Conservation (phyloP, 2,329 filamentous ascomycete species). For the Helminthosporium solani region DNA sequence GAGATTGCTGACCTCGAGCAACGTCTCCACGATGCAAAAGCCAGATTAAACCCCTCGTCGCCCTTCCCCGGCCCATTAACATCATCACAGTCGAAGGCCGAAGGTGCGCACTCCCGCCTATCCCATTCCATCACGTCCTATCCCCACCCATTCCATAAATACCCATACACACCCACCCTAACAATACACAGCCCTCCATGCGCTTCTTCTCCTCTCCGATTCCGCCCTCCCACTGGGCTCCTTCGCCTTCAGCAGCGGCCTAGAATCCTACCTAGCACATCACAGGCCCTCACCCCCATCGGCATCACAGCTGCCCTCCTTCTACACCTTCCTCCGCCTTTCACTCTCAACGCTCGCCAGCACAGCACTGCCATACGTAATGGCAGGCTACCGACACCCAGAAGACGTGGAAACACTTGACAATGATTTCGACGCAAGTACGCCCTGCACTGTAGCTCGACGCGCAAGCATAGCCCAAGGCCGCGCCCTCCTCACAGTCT, state of each 20-base stretch:
- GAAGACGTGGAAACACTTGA: conserved; percentile 59
- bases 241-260: conserved; percentile 82
- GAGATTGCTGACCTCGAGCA: conserved; percentile 62
- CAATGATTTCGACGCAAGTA: conserved; percentile 73
- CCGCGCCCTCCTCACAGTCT: conserved; percentile 70
- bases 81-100: conserved; percentile 7
- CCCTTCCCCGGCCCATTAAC: conserved; percentile 11
- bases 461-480: conserved; percentile 76
- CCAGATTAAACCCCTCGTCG: conserved; percentile 44
- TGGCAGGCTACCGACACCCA: conserved; percentile 64
- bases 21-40: conserved; percentile 49
- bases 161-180: too few relatives aligned
- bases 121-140: neutral
- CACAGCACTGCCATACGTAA: conserved; percentile 72
- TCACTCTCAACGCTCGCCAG: conserved; percentile 71
- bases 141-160: too few relatives aligned
- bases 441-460: conserved; percentile 75
- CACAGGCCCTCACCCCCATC: conserved; percentile 42
- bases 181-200: conserved; percentile 54
- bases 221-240: conserved; percentile 79
- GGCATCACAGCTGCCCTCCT: conserved; percentile 46
- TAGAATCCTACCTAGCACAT: conserved; percentile 81
- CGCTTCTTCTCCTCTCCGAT: conserved; percentile 75
- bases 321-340: conserved; percentile 67
- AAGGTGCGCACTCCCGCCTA: conserved; percentile 15